Evolutionary conservation across 768 basidiomycete species (phyloP), one percentile per base, ranked within the genome.

Genomic region (Antrodiella citrinella): DNA sequence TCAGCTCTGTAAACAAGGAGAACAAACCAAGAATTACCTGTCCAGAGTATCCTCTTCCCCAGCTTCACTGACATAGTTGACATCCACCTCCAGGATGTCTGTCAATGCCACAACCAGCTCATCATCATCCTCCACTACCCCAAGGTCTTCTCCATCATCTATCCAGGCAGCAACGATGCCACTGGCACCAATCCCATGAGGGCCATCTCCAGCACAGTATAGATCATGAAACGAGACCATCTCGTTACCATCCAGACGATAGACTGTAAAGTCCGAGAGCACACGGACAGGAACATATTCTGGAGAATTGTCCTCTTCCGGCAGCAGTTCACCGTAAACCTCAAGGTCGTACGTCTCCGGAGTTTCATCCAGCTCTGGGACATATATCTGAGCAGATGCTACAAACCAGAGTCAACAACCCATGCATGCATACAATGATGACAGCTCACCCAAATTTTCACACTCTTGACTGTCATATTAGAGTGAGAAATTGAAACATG

Each of bases 181-280:
- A 49, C 51, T 73, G 62, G 57, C 74, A 20, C 44, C 76, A 63
- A 45, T 10, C 4, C 3, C 35, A 38, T 30, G 38, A 1, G 25
- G 48, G 23, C 35, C 19, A 20, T 50, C 44, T 12, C 51, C 57
- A 7, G 72, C 48, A 9, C 21, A 20, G 3, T 56, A 56, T 4
- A 83, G 63, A 35, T 67, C 54, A 0, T 61, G 68, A 13, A 78
- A 59, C 1, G 69, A 65, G 7, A 83, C 59, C 3, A 78, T 57
- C 13, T 69, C 60, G 4, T 58, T 50, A 1, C 71, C 70, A 1
- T 59, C 51, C 11, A 54, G 24, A 12, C 78, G 63, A 48, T 81
- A 84, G 25, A 86, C 65, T 0, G 67, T 59, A 56, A 84, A 86
- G 51, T 80, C 66, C 0, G 68, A 64, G 7, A 87, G 67, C 0